phyloP scores from a whole-genome alignment of 1,284 basidiomycete genomes.

The Taiwanofungus camphoratus region DNA sequence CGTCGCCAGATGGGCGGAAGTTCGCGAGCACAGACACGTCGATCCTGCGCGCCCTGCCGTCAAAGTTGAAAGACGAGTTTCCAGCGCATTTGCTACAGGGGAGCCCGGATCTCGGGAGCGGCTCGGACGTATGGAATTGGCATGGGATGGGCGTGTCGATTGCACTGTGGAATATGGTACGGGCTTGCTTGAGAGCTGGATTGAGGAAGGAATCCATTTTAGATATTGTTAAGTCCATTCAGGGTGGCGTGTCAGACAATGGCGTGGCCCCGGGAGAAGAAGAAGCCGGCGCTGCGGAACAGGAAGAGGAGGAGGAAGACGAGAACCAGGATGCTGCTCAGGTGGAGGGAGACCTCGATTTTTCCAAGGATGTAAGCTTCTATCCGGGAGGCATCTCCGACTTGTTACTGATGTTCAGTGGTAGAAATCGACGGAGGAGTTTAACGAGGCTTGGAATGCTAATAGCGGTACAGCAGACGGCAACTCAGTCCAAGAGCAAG shows the following conservation, averaged over 20 bases:
- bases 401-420: slow-evolving; percentile 2
- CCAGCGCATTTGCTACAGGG: slow-evolving; percentile 54
- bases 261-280: slow-evolving; percentile 9
- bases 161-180: slow-evolving; percentile 64
- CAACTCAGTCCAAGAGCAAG: slow-evolving; percentile 14
- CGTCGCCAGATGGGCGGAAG: slow-evolving; percentile 45
- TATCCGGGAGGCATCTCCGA: slow-evolving; percentile 5
- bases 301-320: slow-evolving; percentile 31
- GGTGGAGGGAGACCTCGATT: slow-evolving; percentile 20
- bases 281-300: slow-evolving; percentile 28
- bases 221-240: slow-evolving; percentile 47
- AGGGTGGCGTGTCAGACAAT: slow-evolving; percentile 44
- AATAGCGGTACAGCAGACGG: slow-evolving; percentile 36
- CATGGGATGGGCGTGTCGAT: slow-evolving; percentile 60
- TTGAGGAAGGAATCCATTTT: slow-evolving; percentile 54
- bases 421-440: slow-evolving; percentile 41
- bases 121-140: slow-evolving; percentile 64
- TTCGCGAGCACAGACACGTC: slow-evolving; percentile 65
- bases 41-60: slow-evolving; percentile 60
- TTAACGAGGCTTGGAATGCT: slow-evolving; percentile 51
- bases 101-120: slow-evolving; percentile 45
- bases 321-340: slow-evolving; percentile 24
- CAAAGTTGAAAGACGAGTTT: slow-evolving; percentile 62
- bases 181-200: slow-evolving; percentile 47
- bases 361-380: slow-evolving; percentile 23